These are phyloP conservation scores for Excoecaria agallocha DNA, from an alignment of 345 rosid species.

Conservation along the genomic window DNA sequence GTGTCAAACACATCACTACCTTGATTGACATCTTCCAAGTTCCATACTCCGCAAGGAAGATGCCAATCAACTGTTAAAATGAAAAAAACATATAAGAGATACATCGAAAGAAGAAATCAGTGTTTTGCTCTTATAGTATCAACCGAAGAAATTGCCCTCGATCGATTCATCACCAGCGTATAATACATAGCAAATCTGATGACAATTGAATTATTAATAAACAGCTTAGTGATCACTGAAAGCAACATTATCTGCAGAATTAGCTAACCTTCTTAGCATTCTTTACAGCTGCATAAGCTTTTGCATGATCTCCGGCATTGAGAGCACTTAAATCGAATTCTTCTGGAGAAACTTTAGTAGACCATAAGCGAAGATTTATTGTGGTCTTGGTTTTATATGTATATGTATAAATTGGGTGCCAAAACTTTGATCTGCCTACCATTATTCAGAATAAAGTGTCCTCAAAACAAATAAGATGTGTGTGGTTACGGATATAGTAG, in stretches of 20 bases:
- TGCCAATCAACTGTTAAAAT: slow-evolving; percentile 36
- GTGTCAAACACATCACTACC: too few relatives aligned
- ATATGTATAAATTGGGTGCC: too few relatives aligned
- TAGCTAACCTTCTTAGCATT: slow-evolving; percentile 45
- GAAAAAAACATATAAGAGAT: background rate
- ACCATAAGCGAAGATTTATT: slow-evolving; percentile 49
- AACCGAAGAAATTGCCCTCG: slow-evolving; percentile 50
- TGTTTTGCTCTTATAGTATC: slow-evolving; percentile 8
- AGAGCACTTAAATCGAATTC: slow-evolving; percentile 42
- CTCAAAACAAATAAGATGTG: too few relatives aligned
- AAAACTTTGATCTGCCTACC: too few relatives aligned
- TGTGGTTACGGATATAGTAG: too few relatives aligned
- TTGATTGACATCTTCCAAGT: too few relatives aligned
- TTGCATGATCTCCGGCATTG: slow-evolving; percentile 48
- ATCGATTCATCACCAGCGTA: slow-evolving; percentile 50
- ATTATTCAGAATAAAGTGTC: too few relatives aligned
- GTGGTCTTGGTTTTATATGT: slow-evolving; percentile 48
- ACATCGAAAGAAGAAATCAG: background rate
- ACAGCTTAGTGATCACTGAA: background rate
- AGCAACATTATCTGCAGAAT: background rate
- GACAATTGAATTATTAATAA: slow-evolving; percentile 3
- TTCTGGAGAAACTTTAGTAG: slow-evolving; percentile 43
- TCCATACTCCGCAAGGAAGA: slow-evolving; percentile 41
- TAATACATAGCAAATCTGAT: slow-evolving; percentile 49
- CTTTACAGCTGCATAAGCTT: slow-evolving; percentile 42